Conservation (phyloP, 108 stramenopile species). For the Skeletonema potamos region DNA sequence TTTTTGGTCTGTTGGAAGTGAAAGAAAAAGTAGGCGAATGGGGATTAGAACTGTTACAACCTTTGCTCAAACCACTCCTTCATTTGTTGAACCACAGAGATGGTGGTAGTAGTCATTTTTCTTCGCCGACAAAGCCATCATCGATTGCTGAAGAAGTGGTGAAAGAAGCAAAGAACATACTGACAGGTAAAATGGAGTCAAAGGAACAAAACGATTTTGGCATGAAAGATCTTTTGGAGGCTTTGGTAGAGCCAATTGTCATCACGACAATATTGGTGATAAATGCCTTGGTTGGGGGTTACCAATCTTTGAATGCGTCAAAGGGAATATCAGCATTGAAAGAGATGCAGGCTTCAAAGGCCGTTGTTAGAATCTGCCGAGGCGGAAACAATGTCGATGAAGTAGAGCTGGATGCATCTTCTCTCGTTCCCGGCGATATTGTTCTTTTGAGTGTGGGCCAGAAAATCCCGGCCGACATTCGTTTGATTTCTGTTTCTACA, state of each 20-base stretch:
- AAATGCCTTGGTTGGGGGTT: constrained; percentile 97
- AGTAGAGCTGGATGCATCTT: constrained; percentile 47
- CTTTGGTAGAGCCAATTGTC: constrained; percentile 93
- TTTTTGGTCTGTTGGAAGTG: constrained; percentile 78
- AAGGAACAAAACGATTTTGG: constrained; percentile 37
- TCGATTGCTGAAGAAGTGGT: constrained; percentile 29
- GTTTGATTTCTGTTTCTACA: constrained; percentile 62
- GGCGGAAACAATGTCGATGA: constrained; percentile 34
- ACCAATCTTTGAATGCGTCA: constrained; percentile 93
- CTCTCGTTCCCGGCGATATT: constrained; percentile 96
- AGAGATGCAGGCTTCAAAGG: constrained; percentile 67
- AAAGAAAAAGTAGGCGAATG: constrained; percentile 38
- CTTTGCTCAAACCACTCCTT: constrained; percentile 3
- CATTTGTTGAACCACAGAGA: constrained; percentile 8
- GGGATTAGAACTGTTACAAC: constrained; percentile 4
- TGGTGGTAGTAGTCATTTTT: neutral
- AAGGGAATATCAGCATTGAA: constrained; percentile 82
- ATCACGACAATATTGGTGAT: constrained; percentile 92
- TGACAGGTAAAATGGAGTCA: constrained; percentile 6
- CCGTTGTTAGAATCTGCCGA: constrained; percentile 27
- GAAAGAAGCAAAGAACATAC: constrained; percentile 11
- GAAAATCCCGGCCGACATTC: constrained; percentile 93
- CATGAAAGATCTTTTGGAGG: constrained; percentile 56
- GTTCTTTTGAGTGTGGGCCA: constrained; percentile 90
- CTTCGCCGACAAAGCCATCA: constrained; percentile 6